These are phyloP conservation scores for Gossypium laxum DNA, from an alignment of 441 rosid species.

Conservation along the genomic window DNA sequence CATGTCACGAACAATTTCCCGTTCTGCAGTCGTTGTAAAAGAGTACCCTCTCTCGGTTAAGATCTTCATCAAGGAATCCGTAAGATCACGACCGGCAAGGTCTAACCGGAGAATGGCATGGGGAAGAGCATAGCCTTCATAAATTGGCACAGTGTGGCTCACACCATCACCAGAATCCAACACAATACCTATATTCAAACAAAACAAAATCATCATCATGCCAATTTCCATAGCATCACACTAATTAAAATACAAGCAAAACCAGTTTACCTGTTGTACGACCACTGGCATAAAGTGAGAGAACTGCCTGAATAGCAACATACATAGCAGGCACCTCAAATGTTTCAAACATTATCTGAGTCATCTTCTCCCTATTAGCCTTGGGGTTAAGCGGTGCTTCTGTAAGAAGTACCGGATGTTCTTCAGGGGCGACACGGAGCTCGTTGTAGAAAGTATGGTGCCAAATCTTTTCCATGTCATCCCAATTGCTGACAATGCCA, in stretches of 20 bases:
- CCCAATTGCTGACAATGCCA: constrained; percentile 38
- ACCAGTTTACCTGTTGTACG: constrained; percentile 51
- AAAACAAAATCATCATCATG: neutral
- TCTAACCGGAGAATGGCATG: constrained; percentile 54
- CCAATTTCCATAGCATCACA: neutral
- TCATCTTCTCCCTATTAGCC: constrained; percentile 62
- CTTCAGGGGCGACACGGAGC: constrained; percentile 60
- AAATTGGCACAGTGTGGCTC: constrained; percentile 57
- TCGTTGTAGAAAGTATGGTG: constrained; percentile 29
- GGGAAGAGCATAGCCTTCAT: constrained; percentile 60
- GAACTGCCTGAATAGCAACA: constrained; percentile 54
- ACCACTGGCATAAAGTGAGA: constrained; percentile 69
- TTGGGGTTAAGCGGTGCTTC: constrained; percentile 68
- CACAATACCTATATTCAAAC: constrained; percentile 39
- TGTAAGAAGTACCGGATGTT: constrained; percentile 59
- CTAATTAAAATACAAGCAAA: neutral
- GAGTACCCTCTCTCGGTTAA: constrained; percentile 60
- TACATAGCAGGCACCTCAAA: constrained; percentile 32
- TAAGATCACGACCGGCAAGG: constrained; percentile 66
- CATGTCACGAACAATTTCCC: constrained; percentile 60
- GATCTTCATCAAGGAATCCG: constrained; percentile 60
- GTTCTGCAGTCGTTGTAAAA: constrained; percentile 59
- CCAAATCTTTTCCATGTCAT: constrained; percentile 44
- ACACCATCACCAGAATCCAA: constrained; percentile 64
- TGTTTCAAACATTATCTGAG: constrained; percentile 43